A percentile compares a stretch with the other conserved stretches of the same genome.
Conservation (phyloP, 2,329 filamentous ascomycete species). For the Sclerotinia nivalis region DNA sequence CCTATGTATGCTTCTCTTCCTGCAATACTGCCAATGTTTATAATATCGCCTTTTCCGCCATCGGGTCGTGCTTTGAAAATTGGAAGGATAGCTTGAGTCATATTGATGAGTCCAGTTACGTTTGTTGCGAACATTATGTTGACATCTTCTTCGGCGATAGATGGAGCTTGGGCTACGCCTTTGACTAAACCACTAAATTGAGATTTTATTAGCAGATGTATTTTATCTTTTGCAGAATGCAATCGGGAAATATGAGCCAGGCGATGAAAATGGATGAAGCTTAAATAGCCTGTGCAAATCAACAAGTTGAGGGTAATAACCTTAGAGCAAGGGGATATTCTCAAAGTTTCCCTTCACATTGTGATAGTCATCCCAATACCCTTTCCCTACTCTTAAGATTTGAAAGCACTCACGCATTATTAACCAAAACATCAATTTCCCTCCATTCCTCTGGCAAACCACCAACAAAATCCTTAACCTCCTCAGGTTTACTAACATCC, state of each 20-base stretch:
- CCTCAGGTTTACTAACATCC: conserved; percentile 78
- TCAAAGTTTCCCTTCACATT: not conserved
- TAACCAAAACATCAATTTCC: conserved; percentile 85
- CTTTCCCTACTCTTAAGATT: not conserved
- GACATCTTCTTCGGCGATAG: conserved; percentile 81
- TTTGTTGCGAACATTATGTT: conserved; percentile 89
- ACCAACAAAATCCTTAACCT: conserved; percentile 71
- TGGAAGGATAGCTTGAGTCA: conserved; percentile 88
- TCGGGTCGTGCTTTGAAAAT: conserved; percentile 71
- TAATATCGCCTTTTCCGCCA: conserved; percentile 84
- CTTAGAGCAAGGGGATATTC: no score
- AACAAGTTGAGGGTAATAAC: not conserved
- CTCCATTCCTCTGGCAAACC: conserved; percentile 78
- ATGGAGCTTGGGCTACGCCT: conserved; percentile 80
- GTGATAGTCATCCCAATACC: no score
- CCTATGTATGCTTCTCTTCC: conserved; percentile 83
- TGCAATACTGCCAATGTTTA: conserved; percentile 93
- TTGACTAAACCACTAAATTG: conserved; percentile 75
- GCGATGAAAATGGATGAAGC: not conserved
- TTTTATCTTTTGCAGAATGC: not conserved
- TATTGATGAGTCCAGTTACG: conserved; percentile 90
- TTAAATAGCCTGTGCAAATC: not conserved
- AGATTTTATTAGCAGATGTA: conserved; percentile 21
- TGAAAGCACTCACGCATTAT: conserved; percentile 75
- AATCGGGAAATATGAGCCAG: not conserved